Evolutionary conservation across 2,329 filamentous ascomycete genomes (phyloP), one percentile per base, ranked within the genome.

Genomic region (Epichloe sibirici): DNA sequence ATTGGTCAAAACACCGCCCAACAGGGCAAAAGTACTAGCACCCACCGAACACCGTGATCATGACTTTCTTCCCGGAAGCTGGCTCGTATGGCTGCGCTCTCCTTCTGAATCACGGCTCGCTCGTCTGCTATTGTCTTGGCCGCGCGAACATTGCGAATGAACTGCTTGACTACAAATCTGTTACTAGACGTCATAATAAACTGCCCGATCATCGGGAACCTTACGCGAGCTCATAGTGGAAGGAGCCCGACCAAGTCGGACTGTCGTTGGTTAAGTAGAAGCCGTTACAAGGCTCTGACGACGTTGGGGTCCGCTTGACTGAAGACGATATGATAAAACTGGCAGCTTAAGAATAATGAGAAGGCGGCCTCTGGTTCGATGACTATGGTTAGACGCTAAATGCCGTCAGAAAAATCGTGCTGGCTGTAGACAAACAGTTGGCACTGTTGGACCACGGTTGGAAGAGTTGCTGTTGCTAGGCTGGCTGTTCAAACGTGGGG

Each of bases 61-160:
- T 86, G 83, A 71, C 89, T 95, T 74, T 98, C 93, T 71, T 98
- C 93, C 65, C 93, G 83, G 69, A 98, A 98, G 73, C 91, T 97
- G 61, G 93, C 90, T 71, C 93, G 82, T 66, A 98, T 98, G 47
- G 91, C 88, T 54, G 93, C 93, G 72, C 93, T 98, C 75, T 98
- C 93, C 72, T 98, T 98, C 66, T 97, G 93, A 58, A 98, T 94
- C 53, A 98, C 93, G 50, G 93, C 91, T 66, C 93, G 84, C 75
- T 98, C 93, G 72, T 98, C 93, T 68, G 94, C 94, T 67, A 98
- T 96, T 38, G 93, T 98, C 76, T 98, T 98, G 56, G 93, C 90
- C 56, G 93, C 91, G 69, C 93, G 89, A 67, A 98, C 93, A 73
- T 96, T 97, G 68, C 93, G 90, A 72, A 98, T 98, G 74, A 98